A percentile compares a stretch with the other conserved stretches of the same genome.
These are phyloP conservation scores for Leccinum barrowsii DNA, from an alignment of 768 basidiomycete species.

Conservation along the genomic window DNA sequence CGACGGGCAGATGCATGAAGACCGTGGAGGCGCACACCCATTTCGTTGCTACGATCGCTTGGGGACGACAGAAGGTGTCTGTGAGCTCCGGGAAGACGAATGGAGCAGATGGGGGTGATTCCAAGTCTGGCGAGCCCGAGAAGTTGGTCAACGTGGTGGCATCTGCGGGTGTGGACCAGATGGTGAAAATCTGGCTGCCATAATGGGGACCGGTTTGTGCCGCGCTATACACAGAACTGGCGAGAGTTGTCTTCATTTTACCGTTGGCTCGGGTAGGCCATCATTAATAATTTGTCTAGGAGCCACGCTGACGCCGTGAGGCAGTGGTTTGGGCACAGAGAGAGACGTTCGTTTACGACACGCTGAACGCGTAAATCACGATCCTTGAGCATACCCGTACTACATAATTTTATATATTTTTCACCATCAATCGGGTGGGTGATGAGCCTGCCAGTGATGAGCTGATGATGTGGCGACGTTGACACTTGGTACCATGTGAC, in stretches of 20 bases:
- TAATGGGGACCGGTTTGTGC: slow-evolving; percentile 25
- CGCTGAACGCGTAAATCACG: slow-evolving; percentile 25
- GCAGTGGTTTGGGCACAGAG: slow-evolving; percentile 4
- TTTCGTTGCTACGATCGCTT: slow-evolving; percentile 77
- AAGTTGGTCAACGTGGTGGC: slow-evolving; percentile 69
- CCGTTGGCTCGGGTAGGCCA: slow-evolving; percentile 16
- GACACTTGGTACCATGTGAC: slow-evolving; percentile 18
- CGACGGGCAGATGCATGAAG: slow-evolving; percentile 81
- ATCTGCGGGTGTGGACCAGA: slow-evolving; percentile 66
- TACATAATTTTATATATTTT: slow-evolving; percentile 30
- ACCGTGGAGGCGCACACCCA: slow-evolving; percentile 85
- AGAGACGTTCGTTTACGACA: slow-evolving; percentile 28
- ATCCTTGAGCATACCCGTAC: slow-evolving; percentile 37
- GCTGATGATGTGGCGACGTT: slow-evolving; percentile 2
- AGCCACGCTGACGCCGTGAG: slow-evolving; percentile 7
- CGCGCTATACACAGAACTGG: slow-evolving; percentile 10
- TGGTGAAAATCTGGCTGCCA: slow-evolving; percentile 63
- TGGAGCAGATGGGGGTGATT: slow-evolving; percentile 32
- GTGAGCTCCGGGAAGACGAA: slow-evolving; percentile 40
- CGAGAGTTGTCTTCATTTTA: slow-evolving; percentile 14
- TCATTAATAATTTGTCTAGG: not conserved
- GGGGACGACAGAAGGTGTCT: slow-evolving; percentile 61
- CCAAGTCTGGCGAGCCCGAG: slow-evolving; percentile 38
- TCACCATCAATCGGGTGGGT: not conserved
- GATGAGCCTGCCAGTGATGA: not conserved